A percentile compares a stretch with the other conserved stretches of the same genome.
These are phyloP conservation scores for Fusarium citri DNA, from an alignment of 2,329 filamentous ascomycete species.

Conservation along the genomic window DNA sequence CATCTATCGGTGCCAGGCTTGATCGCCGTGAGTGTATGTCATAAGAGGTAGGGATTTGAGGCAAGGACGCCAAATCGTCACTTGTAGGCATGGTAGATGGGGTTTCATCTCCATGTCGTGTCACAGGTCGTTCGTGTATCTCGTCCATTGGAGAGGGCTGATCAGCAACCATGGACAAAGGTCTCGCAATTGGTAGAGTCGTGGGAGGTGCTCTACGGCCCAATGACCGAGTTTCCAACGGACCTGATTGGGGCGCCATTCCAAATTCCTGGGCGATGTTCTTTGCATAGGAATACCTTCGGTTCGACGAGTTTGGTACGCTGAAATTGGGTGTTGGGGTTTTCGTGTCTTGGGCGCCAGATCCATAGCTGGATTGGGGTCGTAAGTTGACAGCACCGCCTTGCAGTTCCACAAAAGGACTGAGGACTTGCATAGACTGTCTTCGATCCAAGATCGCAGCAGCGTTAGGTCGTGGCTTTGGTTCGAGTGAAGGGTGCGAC, in stretches of 20 bases:
- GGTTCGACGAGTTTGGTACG: constrained; percentile 59
- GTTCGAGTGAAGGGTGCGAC: constrained; percentile 47
- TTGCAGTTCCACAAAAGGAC: constrained; percentile 57
- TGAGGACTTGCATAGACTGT: constrained; percentile 62
- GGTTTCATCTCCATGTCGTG: constrained; percentile 44
- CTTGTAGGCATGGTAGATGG: constrained; percentile 15
- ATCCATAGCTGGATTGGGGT: constrained; percentile 40
- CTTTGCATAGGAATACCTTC: constrained; percentile 59
- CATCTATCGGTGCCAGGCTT: constrained; percentile 35
- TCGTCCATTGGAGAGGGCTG: constrained; percentile 58
- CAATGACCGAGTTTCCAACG: constrained; percentile 31
- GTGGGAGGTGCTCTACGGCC: constrained; percentile 55
- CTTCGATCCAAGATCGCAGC: constrained; percentile 63
- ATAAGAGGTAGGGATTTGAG: constrained; percentile 20
- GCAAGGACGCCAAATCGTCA: constrained; percentile 33
- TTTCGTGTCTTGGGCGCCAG: constrained; percentile 24
- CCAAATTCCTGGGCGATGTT: constrained; percentile 39
- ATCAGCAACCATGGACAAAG: constrained; percentile 66
- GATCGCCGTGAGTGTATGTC: constrained; percentile 41
- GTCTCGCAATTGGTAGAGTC: constrained; percentile 60
- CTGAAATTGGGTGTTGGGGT: constrained; percentile 63
- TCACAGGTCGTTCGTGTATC: constrained; percentile 48
- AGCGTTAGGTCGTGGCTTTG: constrained; percentile 63
- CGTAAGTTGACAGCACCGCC: constrained; percentile 43
- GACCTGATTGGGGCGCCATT: constrained; percentile 26